Evolutionary conservation across 306 rosid species (phyloP).

Genomic region (Ziziphus jujuba): DNA sequence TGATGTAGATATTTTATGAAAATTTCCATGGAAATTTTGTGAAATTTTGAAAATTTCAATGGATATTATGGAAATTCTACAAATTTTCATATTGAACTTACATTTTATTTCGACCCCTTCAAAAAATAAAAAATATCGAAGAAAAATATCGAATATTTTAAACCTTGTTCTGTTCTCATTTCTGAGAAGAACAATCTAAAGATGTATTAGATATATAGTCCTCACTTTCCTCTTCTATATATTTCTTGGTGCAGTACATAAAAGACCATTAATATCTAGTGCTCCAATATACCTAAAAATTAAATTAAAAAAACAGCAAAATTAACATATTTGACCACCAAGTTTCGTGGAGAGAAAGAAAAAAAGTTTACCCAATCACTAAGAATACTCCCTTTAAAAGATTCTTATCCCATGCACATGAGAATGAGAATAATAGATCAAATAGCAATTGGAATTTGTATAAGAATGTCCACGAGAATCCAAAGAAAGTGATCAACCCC

Average conservation of each 20-base stretch:
- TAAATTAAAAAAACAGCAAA: neutral
- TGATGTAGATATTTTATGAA: no score
- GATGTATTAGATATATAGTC: neutral
- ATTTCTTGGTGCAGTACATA: neutral
- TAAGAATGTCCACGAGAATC: no score
- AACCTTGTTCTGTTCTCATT: neutral
- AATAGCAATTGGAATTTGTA: no score
- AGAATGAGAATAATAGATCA: no score
- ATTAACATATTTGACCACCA: neutral
- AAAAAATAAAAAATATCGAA: no score
- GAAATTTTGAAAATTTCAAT: no score
- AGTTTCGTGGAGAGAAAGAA: neutral
- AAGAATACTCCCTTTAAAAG: neutral
- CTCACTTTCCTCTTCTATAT: neutral
- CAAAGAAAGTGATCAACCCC: no score
- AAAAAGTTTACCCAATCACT: neutral
- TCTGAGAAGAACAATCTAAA: neutral
- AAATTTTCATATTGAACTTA: no score
- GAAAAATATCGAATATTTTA: no score
- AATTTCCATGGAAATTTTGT: no score
- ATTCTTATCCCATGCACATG: neutral
- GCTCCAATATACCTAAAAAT: constrained; percentile 14
- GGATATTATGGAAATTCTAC: no score
- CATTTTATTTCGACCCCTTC: no score
- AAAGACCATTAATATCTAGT: neutral